Evolutionary conservation across 805 yeast species (phyloP).

Genomic region (Metschnikowia matae): DNA sequence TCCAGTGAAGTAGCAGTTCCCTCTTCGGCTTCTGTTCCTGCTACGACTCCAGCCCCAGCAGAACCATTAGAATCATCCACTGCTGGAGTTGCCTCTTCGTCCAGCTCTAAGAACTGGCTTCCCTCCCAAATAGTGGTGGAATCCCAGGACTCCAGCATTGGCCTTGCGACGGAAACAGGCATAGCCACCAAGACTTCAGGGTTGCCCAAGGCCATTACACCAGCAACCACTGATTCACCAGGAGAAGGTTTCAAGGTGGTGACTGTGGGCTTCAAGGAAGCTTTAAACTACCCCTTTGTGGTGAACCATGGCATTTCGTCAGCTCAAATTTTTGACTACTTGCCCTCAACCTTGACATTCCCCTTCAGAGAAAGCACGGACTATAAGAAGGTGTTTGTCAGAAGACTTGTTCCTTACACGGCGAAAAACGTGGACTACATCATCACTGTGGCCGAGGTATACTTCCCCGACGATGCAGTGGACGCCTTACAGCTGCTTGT

Average conservation of each 20-base stretch:
- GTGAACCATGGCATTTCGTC: slow-evolving; percentile 69
- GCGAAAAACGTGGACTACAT: slow-evolving; percentile 53
- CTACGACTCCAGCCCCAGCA: neutral
- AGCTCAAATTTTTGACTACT: slow-evolving; percentile 79
- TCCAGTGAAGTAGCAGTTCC: too few relatives aligned
- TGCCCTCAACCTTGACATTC: slow-evolving; percentile 66
- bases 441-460: slow-evolving; percentile 84
- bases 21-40: too few relatives aligned
- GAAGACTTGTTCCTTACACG: slow-evolving; percentile 71
- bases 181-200: slow-evolving; percentile 36
- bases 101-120: slow-evolving; percentile 28
- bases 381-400: slow-evolving; percentile 49
- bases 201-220: slow-evolving; percentile 76
- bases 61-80: neutral
- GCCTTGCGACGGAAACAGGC: slow-evolving; percentile 15
- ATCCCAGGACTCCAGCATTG: slow-evolving; percentile 1
- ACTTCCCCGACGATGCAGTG: slow-evolving; percentile 60
- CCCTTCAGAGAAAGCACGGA: slow-evolving; percentile 47
- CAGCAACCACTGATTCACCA: slow-evolving; percentile 48
- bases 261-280: slow-evolving; percentile 72
- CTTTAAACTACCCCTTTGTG: slow-evolving; percentile 81
- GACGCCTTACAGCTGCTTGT: slow-evolving; percentile 47
- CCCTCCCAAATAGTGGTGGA: slow-evolving; percentile 33
- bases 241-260: slow-evolving; percentile 49
- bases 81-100: neutral